phyloP scores from a whole-genome alignment of 208 protist genomes.

The Wallacemonas sp. region DNA sequence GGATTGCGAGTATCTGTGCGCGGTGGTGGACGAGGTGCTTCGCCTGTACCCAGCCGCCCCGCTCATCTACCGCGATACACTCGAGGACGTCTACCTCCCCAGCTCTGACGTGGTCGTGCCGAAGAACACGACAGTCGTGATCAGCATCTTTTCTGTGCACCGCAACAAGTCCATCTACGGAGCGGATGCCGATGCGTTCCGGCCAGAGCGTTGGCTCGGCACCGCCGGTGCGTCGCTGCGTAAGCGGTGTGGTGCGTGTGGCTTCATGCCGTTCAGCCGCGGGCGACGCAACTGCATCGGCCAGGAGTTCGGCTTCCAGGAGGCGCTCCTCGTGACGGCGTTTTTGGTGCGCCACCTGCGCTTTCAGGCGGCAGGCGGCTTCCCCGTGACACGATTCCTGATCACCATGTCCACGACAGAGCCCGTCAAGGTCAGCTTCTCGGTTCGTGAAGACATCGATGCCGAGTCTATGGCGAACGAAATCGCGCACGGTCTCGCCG shows the following conservation, averaged over 20 bases:
- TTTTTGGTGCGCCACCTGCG: conserved; percentile 38
- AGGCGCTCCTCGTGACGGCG: conserved; percentile 44
- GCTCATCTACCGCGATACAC: conserved; percentile 57
- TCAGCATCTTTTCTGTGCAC: conserved; percentile 58
- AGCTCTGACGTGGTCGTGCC: conserved; percentile 45
- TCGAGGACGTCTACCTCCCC: conserved; percentile 41
- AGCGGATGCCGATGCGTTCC: conserved; percentile 36
- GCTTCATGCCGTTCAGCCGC: conserved; percentile 58
- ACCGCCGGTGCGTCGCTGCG: conserved; percentile 37
- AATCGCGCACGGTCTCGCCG: conserved; percentile 16
- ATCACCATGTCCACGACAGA: conserved; percentile 51
- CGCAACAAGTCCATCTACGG: conserved; percentile 46
- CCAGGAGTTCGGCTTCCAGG: conserved; percentile 45
- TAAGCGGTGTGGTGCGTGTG: conserved; percentile 43
- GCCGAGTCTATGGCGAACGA: conserved; percentile 19
- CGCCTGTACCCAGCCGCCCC: conserved; percentile 57
- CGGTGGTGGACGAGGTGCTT: conserved; percentile 45
- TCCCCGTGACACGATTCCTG: conserved; percentile 46
- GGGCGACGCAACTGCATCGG: conserved; percentile 58
- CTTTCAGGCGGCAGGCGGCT: conserved; percentile 34
- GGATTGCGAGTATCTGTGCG: conserved; percentile 51
- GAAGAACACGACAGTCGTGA: conserved; percentile 38
- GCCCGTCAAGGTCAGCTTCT: conserved; percentile 30
- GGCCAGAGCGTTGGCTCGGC: conserved; percentile 52
- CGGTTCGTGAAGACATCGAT: conserved; percentile 20